A percentile compares a stretch with the other conserved stretches of the same genome.
Evolutionary conservation across 2,329 filamentous ascomycete genomes (phyloP).

Genomic region (Epichloe brachyelytri): DNA sequence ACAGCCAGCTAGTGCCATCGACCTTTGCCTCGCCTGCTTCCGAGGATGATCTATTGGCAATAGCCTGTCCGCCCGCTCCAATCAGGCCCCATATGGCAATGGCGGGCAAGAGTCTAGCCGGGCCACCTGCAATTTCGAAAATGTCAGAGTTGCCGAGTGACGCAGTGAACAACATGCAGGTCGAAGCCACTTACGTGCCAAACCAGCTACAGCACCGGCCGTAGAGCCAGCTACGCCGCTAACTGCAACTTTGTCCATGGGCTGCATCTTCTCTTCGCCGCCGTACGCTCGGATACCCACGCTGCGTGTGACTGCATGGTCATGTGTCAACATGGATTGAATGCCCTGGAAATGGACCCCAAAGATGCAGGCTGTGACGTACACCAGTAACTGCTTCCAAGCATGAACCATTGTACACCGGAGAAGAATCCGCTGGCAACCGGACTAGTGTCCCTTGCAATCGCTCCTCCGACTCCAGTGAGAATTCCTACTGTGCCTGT

Average conservation of each 20-base stretch:
- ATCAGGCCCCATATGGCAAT: slow-evolving; percentile 34
- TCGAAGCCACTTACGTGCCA: slow-evolving; percentile 32
- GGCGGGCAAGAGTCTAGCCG: slow-evolving; percentile 38
- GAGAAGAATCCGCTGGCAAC: slow-evolving; percentile 59
- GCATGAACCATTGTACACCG: slow-evolving; percentile 68
- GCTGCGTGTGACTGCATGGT: slow-evolving; percentile 32
- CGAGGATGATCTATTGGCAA: slow-evolving; percentile 20
- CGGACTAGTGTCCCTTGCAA: slow-evolving; percentile 54
- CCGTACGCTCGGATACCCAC: slow-evolving; percentile 35
- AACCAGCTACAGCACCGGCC: slow-evolving; percentile 47
- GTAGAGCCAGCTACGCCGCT: slow-evolving; percentile 60
- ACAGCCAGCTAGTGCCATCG: slow-evolving; percentile 32
- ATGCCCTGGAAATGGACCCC: not conserved
- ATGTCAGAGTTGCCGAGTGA: not conserved
- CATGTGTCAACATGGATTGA: not conserved
- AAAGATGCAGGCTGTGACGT: slow-evolving; percentile 17
- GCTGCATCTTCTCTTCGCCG: slow-evolving; percentile 37
- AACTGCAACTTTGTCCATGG: slow-evolving; percentile 48
- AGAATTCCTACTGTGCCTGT: slow-evolving; percentile 48
- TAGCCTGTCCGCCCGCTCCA: slow-evolving; percentile 27
- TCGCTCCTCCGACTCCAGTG: slow-evolving; percentile 56
- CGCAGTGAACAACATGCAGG: not conserved
- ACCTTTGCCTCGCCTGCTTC: slow-evolving; percentile 18
- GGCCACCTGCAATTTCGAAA: slow-evolving; percentile 28
- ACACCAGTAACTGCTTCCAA: slow-evolving; percentile 70